Evolutionary conservation across 495 filamentous ascomycete genomes (phyloP).

Genomic region (Endocarpon pusillum): DNA sequence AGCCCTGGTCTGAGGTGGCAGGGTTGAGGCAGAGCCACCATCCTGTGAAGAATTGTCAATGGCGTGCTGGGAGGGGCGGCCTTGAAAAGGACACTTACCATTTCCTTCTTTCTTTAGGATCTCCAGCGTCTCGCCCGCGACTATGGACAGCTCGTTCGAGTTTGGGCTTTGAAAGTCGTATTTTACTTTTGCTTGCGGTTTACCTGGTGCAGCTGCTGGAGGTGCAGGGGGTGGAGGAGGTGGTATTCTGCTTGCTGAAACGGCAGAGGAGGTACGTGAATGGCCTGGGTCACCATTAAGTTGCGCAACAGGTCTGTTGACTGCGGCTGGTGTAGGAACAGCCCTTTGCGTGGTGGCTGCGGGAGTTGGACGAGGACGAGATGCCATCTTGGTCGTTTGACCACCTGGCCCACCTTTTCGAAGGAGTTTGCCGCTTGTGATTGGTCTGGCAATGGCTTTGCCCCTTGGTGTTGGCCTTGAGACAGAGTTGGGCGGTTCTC

Average conservation of each 20-base stretch:
- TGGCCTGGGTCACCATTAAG: conserved; percentile 32
- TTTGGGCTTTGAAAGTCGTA: conserved; percentile 77
- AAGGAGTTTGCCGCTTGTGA: conserved; percentile 75
- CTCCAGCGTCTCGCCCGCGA: conserved; percentile 61
- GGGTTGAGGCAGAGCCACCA: conserved; percentile 84
- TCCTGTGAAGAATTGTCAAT: conserved; percentile 29
- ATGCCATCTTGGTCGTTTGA: conserved; percentile 52
- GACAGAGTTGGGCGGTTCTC: conserved; percentile 67
- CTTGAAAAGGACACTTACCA: conserved; percentile 53
- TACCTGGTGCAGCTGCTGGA: conserved; percentile 44
- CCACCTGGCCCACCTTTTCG: conserved; percentile 77
- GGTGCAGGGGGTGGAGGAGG: conserved; percentile 59
- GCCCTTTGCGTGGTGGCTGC: conserved; percentile 22
- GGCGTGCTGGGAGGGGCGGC: background rate
- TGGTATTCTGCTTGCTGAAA: conserved; percentile 44
- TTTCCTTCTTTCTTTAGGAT: conserved; percentile 80
- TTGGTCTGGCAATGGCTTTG: conserved; percentile 72
- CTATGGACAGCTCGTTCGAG: conserved; percentile 62
- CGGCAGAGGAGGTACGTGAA: conserved; percentile 31
- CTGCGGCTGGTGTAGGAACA: conserved; percentile 30
- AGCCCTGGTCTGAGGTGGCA: conserved; percentile 52
- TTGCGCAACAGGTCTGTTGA: conserved; percentile 22
- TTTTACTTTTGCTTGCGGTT: conserved; percentile 63
- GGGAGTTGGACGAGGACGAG: conserved; percentile 27
- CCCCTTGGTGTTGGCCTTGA: conserved; percentile 73